Percentiles rank a stretch among this genome's conserved stretches.
phyloP scores from a whole-genome alignment of 1,284 basidiomycete species.

The Melampsora occidentalis region DNA sequence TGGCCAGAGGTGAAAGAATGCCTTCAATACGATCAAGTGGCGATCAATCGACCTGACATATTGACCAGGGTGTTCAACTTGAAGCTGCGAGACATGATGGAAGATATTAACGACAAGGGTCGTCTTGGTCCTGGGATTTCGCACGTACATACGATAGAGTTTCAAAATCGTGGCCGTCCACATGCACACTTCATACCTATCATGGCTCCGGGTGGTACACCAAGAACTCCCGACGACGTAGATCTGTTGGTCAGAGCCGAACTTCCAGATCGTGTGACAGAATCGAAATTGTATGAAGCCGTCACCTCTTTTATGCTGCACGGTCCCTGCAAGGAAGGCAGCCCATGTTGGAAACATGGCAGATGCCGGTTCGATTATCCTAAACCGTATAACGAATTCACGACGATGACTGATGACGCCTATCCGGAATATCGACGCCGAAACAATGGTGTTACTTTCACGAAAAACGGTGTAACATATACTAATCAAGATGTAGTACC shows the following conservation, averaged over 20 bases:
- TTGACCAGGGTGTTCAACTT: background rate
- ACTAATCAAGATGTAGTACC: conserved; percentile 12
- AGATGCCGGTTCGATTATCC: conserved; percentile 13
- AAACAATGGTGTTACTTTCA: background rate
- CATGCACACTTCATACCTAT: no score
- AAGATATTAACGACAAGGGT: background rate
- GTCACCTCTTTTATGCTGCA: conserved; percentile 1
- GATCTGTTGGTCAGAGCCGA: no score
- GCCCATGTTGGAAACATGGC: background rate
- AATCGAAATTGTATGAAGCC: background rate
- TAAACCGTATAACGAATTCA: background rate
- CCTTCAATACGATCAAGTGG: conserved; percentile 56
- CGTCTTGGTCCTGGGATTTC: background rate
- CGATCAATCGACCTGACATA: conserved; percentile 42
- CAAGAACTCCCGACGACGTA: no score
- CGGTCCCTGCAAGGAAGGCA: background rate
- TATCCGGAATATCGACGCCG: conserved; percentile 9
- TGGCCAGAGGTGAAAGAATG: conserved; percentile 58
- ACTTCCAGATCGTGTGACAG: background rate
- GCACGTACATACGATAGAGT: conserved; percentile 10
- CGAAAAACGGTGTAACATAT: background rate
- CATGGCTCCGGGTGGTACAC: no score
- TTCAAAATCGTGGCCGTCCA: conserved; percentile 23
- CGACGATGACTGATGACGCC: background rate
- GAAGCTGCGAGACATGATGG: background rate